Percentiles rank a stretch among this genome's conserved stretches.
Evolutionary conservation across 192 early-diverging fungal genomes (phyloP).

Genomic region (Rhizophagus prolifer): DNA sequence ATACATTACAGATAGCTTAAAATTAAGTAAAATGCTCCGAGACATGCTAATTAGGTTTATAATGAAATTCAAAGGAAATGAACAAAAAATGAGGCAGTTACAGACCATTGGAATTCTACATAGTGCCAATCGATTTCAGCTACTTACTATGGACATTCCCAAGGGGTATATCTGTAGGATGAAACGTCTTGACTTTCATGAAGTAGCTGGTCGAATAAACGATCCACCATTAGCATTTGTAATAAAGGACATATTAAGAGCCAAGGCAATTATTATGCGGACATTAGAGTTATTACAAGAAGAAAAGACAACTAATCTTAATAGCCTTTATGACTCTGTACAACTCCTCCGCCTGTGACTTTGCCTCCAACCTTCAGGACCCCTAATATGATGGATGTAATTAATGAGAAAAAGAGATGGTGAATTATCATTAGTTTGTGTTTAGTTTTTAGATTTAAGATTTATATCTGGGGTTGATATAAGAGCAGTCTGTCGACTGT

Average conservation of each 20-base stretch:
- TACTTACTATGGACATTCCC: background rate
- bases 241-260: slow-evolving; percentile 4
- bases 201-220: slow-evolving; percentile 4
- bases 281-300: no score
- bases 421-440: no score
- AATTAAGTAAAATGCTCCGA: slow-evolving; percentile 8
- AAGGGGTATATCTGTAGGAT: background rate
- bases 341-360: no score
- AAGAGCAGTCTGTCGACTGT: no score
- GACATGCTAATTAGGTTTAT: slow-evolving; percentile 3
- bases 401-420: no score
- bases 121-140: slow-evolving; percentile 7
- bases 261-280: no score
- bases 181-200: background rate
- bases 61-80: background rate
- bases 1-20: slow-evolving; percentile 11
- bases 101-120: slow-evolving; percentile 6
- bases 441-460: no score
- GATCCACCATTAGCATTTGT: background rate
- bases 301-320: no score
- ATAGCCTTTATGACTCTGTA: no score
- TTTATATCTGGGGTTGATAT: no score
- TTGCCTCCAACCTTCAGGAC: no score
- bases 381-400: no score
- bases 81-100: slow-evolving; percentile 13